phyloP scores from a whole-genome alignment of 2,329 filamentous ascomycete species.

The Claviceps maximensis region DNA sequence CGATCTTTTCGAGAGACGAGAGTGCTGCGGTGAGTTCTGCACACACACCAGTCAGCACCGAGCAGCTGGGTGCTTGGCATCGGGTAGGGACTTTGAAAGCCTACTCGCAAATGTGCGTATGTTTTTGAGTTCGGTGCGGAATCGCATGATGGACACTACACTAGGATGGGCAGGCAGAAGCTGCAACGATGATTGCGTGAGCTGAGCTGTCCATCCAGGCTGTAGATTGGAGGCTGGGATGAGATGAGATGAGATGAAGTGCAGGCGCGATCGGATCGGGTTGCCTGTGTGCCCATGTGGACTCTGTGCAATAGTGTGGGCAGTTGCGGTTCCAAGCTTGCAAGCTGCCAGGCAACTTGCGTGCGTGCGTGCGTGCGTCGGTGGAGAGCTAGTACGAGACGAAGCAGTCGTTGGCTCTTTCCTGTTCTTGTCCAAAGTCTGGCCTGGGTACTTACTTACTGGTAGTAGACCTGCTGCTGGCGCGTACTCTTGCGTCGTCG shows the following conservation, averaged over 20 bases:
- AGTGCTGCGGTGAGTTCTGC: slow-evolving; percentile 51
- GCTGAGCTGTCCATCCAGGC: not conserved
- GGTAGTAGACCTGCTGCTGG: not conserved
- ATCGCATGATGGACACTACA: slow-evolving; percentile 41
- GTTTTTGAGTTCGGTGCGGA: slow-evolving; percentile 53
- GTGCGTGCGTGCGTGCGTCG: not conserved
- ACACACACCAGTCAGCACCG: not conserved
- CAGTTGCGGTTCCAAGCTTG: not conserved
- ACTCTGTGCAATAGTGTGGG: not conserved
- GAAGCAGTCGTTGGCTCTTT: not conserved
- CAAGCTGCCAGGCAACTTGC: not conserved
- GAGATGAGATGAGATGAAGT: not conserved
- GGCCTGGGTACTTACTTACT: not conserved
- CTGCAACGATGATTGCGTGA: not conserved
- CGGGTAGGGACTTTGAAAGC: slow-evolving; percentile 9
- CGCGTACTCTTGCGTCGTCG: not conserved
- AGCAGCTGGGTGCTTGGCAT: not conserved
- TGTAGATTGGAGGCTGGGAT: not conserved
- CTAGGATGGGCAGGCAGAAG: not conserved
- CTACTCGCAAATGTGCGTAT: slow-evolving; percentile 53
- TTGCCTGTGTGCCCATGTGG: no score
- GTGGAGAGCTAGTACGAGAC: not conserved
- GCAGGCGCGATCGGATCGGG: slow-evolving; percentile 1
- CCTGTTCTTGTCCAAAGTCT: not conserved
- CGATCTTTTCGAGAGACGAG: slow-evolving; percentile 62